Conservation (phyloP, 75 land plant genomes). For the Sequoiadendron giganteum region DNA sequence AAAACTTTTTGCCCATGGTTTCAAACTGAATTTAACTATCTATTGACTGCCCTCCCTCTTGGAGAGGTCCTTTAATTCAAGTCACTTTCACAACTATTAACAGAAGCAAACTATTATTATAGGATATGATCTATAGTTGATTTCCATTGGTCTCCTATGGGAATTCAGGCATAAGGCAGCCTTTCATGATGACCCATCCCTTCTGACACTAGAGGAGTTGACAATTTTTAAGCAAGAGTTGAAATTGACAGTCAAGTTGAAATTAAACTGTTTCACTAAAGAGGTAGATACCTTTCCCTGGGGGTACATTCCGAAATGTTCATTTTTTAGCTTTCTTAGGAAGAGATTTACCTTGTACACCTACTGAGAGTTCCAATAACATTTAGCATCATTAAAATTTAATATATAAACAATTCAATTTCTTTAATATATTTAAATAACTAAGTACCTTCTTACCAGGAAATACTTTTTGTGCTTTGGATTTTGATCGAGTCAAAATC, state of each 20-base stretch:
- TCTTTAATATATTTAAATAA: constrained; percentile 2
- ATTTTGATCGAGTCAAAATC: constrained; percentile 73
- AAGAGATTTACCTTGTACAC: background rate
- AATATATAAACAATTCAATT: background rate
- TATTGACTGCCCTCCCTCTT: background rate
- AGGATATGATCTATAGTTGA: background rate
- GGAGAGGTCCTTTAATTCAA: background rate
- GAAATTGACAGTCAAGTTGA: background rate
- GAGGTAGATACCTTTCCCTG: background rate
- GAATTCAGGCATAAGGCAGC: background rate
- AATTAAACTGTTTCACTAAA: no score
- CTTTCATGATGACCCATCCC: background rate
- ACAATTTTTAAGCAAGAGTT: background rate
- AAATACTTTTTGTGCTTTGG: constrained; percentile 73
- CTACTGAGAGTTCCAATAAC: background rate
- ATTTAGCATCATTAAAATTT: background rate
- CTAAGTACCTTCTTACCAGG: constrained; percentile 89
- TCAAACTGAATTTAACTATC: background rate
- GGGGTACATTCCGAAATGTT: background rate
- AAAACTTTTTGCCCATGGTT: background rate
- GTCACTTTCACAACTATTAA: background rate
- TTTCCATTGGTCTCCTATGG: background rate
- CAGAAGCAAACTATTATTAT: background rate
- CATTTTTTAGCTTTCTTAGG: background rate
- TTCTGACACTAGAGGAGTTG: background rate